Conservation (phyloP, 768 basidiomycete genomes). For the Galerina marginata region DNA sequence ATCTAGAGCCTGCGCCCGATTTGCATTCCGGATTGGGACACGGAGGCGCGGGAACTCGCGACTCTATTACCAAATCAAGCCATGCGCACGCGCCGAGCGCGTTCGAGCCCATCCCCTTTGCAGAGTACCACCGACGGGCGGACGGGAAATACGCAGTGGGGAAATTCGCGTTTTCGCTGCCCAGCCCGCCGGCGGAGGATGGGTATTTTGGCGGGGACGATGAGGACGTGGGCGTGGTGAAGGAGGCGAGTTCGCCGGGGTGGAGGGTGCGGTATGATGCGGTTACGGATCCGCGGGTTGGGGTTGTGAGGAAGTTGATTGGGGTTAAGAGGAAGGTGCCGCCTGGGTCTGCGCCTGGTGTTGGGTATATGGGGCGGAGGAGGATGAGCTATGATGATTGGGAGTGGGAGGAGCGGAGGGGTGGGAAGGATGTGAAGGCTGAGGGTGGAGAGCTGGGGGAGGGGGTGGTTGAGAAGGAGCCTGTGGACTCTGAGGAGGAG, state of each 20-base stretch:
- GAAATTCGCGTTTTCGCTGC: slow-evolving; percentile 63
- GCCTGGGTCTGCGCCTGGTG: slow-evolving; percentile 4
- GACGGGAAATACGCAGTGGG: slow-evolving; percentile 80
- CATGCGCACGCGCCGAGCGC: slow-evolving; percentile 24
- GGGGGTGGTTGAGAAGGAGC: slow-evolving; percentile 29
- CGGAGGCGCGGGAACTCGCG: background rate
- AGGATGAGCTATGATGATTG: background rate
- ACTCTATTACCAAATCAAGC: slow-evolving; percentile 22
- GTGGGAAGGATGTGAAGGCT: slow-evolving; percentile 45
- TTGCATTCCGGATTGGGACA: slow-evolving; percentile 7
- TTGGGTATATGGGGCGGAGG: background rate
- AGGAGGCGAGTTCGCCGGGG: slow-evolving; percentile 23
- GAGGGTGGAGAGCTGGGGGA: too few relatives aligned
- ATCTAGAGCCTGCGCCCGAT: slow-evolving; percentile 40
- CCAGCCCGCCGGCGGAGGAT: slow-evolving; percentile 64
- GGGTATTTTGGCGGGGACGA: too few relatives aligned
- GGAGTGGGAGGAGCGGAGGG: background rate
- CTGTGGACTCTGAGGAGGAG: slow-evolving; percentile 25
- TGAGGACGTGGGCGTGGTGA: slow-evolving; percentile 26
- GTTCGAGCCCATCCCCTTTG: slow-evolving; percentile 82
- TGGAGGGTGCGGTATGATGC: slow-evolving; percentile 64
- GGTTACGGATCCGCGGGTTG: slow-evolving; percentile 74
- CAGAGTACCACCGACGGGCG: slow-evolving; percentile 59
- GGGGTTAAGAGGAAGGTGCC: slow-evolving; percentile 70
- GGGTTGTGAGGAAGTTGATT: slow-evolving; percentile 68